phyloP scores from a whole-genome alignment of 2,329 filamentous ascomycete genomes.

The Metarhizium humberi region DNA sequence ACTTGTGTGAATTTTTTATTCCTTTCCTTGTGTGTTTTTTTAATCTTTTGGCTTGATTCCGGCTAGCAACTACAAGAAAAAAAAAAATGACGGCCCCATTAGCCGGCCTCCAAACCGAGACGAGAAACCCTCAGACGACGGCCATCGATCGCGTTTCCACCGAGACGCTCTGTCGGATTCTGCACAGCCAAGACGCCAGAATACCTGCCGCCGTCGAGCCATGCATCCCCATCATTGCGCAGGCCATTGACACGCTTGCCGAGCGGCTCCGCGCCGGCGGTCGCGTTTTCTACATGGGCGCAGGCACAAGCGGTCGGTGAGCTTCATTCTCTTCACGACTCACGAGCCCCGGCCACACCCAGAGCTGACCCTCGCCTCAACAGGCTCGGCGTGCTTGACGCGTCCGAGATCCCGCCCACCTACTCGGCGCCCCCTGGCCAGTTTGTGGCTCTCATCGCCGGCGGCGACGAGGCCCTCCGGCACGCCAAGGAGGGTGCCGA shows the following conservation, averaged over 20 bases:
- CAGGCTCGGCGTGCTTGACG: constrained; percentile 30
- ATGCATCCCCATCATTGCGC: constrained; percentile 10
- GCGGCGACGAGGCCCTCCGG: constrained; percentile 29
- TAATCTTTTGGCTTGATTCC: no score
- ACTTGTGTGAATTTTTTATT: no score
- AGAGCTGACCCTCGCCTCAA: neutral
- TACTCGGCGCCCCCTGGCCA: constrained; percentile 28
- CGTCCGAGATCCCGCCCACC: constrained; percentile 31
- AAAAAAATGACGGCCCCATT: constrained; percentile 5
- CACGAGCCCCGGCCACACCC: neutral
- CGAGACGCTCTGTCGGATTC: constrained; percentile 2
- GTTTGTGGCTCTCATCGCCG: constrained; percentile 31
- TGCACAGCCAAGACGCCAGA: neutral
- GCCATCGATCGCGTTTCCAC: constrained; percentile 9
- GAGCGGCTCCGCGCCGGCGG: constrained; percentile 9
- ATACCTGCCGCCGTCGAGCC: constrained; percentile 10
- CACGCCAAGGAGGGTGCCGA: constrained; percentile 31
- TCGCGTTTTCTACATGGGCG: constrained; percentile 21
- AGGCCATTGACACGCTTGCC: constrained; percentile 8
- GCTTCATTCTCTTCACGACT: neutral
- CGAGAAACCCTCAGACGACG: constrained; percentile 8
- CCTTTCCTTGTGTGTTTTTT: no score
- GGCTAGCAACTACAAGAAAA: no score
- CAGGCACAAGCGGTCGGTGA: constrained; percentile 33
- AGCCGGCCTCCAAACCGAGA: constrained; percentile 10